Conservation (phyloP, 768 basidiomycete genomes). For the Phanerochaete carnosa region DNA sequence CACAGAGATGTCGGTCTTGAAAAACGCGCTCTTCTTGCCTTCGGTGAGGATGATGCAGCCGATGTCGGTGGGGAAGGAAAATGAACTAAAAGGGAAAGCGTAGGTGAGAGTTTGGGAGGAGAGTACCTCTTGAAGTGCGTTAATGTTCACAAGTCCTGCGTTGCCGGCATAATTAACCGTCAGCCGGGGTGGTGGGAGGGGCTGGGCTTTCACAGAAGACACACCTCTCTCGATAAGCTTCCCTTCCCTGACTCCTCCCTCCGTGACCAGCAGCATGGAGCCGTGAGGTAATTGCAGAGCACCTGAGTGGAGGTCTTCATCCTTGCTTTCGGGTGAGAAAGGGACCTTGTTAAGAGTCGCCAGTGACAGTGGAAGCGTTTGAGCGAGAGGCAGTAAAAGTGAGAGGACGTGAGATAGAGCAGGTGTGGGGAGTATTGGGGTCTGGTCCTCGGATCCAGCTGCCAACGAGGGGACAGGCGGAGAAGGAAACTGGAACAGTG, state of each 20-base stretch:
- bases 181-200: not conserved
- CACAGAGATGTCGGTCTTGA: slow-evolving; percentile 59
- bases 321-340: slow-evolving; percentile 65
- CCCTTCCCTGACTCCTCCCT: slow-evolving; percentile 67
- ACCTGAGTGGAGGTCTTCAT: slow-evolving; percentile 73
- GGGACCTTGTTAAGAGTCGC: slow-evolving; percentile 51
- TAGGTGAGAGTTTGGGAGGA: slow-evolving; percentile 66
- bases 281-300: slow-evolving; percentile 69
- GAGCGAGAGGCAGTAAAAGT: slow-evolving; percentile 54
- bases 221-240: slow-evolving; percentile 50
- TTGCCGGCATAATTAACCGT: not conserved
- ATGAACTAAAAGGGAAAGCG: slow-evolving; percentile 71
- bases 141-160: slow-evolving; percentile 61
- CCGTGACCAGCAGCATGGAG: slow-evolving; percentile 58
- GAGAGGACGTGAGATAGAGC: slow-evolving; percentile 52
- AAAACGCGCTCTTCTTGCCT: slow-evolving; percentile 69
- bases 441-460: not conserved
- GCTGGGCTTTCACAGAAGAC: not conserved
- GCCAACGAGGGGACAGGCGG: slow-evolving; percentile 17
- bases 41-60: slow-evolving; percentile 58
- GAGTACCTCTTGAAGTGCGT: slow-evolving; percentile 61
- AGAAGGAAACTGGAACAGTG: slow-evolving; percentile 59
- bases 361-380: slow-evolving; percentile 58
- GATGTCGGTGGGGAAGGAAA: slow-evolving; percentile 72
- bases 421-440: slow-evolving; percentile 28